Evolutionary conservation across 805 yeast genomes (phyloP), one percentile per base, ranked within the genome.

Genomic region (Candida xiaguanensis): DNA sequence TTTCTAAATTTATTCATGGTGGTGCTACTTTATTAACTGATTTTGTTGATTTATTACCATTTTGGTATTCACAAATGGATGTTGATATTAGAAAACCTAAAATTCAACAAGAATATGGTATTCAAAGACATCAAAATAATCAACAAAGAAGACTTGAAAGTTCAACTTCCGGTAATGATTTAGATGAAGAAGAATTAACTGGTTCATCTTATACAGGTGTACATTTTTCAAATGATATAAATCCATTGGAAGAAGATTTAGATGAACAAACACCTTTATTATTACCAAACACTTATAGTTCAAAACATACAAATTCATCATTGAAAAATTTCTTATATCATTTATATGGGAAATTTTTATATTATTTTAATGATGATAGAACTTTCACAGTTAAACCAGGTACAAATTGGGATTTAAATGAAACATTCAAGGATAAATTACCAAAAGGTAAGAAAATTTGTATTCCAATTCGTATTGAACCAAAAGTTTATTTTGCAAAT

Each of bases 401-500:
- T 40, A 67, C 70, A 22, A 64, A 67, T 52, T 69, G 61, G 48
- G 72, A 69, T 55, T 59, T 68, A 52, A 67, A 67, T 51, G 45
- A 53, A 28, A 60, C 72, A 6, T 61, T 62, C 73, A 78, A 51
- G 40, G 72, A 82, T 46, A 65, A 62, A 43, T 85, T 93, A 8
- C 98, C 99, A 16, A 80, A 85, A 30, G 99, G 98, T 2, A 90
- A 89, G 62, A 74, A 76, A 32, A 86, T 93, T 43, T 79, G 89
- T 54, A 93, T 93, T 7, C 99, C 98, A 2, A 95, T 93, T 27
- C 78, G 99, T 54, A 90, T 93, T 26, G 99, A 93, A 64, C 99
- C 99, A 42, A 93, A 93, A 67, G 99, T 93, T n/a, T 93, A 93
- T 60, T 93, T 93, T 63, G 99, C 99, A 5, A 88, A 95, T 17